A percentile compares a stretch with the other conserved stretches of the same genome.
Conservation (phyloP, 305 asterid genomes). For the Fraxinus baroniana region DNA sequence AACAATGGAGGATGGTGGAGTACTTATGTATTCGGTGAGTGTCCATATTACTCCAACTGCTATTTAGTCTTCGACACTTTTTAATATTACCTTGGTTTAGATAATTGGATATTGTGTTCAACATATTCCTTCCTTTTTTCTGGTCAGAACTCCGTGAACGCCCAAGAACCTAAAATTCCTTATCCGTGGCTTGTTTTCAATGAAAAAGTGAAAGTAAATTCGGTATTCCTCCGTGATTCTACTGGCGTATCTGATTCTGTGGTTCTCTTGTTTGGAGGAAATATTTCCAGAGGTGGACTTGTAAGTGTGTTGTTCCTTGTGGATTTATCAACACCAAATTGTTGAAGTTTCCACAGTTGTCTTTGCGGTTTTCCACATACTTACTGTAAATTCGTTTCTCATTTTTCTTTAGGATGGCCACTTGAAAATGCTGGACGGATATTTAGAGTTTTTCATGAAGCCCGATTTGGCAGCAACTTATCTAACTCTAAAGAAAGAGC, state of each 20-base stretch:
- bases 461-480: constrained; percentile 69
- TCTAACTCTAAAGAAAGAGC: constrained; percentile 66
- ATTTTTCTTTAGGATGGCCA: constrained; percentile 67
- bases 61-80: constrained; percentile 9
- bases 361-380: constrained; percentile 22
- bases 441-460: constrained; percentile 84
- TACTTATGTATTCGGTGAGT: constrained; percentile 82
- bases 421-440: constrained; percentile 89
- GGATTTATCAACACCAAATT: constrained; percentile 11
- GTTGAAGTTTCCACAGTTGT: constrained; percentile 4
- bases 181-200: constrained; percentile 94
- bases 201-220: constrained; percentile 85
- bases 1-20: constrained; percentile 94
- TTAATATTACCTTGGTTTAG: constrained; percentile 7
- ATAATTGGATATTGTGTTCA: constrained; percentile 21
- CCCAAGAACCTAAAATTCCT: constrained; percentile 69
- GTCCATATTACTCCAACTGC: constrained; percentile 18
- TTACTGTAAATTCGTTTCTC: constrained; percentile 19
- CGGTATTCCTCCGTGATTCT: constrained; percentile 92
- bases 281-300: constrained; percentile 51
- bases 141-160: constrained; percentile 76
- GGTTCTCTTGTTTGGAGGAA: constrained; percentile 86
- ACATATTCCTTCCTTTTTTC: constrained; percentile 17
- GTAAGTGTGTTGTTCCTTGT: constrained; percentile 46
- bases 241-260: constrained; percentile 87